Percentiles rank a stretch among this genome's conserved stretches.
Evolutionary conservation across 768 basidiomycete genomes (phyloP).

Genomic region (Suillus subluteus): DNA sequence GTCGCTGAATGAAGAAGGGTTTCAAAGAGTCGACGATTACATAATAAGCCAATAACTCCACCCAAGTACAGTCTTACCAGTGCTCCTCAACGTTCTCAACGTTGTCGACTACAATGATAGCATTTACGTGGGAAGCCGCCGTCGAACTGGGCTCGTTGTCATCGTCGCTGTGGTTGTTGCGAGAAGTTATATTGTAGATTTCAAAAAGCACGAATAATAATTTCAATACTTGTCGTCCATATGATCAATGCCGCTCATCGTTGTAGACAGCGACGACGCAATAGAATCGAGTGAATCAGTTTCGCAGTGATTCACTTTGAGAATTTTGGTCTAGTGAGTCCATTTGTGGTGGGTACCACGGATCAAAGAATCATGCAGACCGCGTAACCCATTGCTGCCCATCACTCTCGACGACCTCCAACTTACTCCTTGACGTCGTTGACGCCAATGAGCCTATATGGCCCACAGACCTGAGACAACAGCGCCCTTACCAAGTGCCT

Average conservation of each 20-base stretch:
- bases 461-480: constrained; percentile 30
- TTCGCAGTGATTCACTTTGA: constrained; percentile 1
- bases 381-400: constrained; percentile 4
- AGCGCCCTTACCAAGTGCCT: constrained; percentile 19
- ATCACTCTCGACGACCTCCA: constrained; percentile 7
- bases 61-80: background rate
- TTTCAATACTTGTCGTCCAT: background rate
- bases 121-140: background rate
- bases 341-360: constrained; percentile 1
- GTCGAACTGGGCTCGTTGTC: background rate
- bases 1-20: constrained; percentile 14
- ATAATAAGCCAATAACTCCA: constrained; percentile 2
- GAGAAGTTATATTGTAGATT: background rate
- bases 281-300: background rate
- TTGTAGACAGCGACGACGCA: background rate
- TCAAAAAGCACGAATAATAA: background rate
- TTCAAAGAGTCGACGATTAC: constrained; percentile 13
- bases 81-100: background rate
- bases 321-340: background rate
- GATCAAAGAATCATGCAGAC: constrained; percentile 5
- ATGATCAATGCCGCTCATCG: background rate
- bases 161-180: background rate
- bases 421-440: background rate
- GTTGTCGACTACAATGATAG: background rate
- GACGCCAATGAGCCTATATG: constrained; percentile 23